phyloP scores from a whole-genome alignment of 305 asterid genomes.

The Fraxinus dipetala region DNA sequence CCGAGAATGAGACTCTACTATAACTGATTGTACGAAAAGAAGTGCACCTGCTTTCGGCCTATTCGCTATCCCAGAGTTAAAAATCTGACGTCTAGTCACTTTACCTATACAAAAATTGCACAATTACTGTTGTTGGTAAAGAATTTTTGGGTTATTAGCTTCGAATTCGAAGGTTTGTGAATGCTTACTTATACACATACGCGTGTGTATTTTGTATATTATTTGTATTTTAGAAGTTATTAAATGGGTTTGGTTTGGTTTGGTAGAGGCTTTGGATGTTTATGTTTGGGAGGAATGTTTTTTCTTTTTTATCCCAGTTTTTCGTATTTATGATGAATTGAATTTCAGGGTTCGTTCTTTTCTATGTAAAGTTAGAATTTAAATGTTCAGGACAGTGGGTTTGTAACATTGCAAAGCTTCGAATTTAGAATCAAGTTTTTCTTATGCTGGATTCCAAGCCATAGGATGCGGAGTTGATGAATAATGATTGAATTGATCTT shows the following conservation, averaged over 20 bases:
- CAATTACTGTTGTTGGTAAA: background rate
- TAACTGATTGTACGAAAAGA: background rate
- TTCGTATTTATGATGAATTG: background rate
- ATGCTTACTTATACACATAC: constrained; percentile 1
- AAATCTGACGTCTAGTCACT: background rate
- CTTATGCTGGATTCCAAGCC: constrained; percentile 6
- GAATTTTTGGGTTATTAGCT: constrained; percentile 26
- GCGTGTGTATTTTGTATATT: background rate
- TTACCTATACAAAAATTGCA: background rate
- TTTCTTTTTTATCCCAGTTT: background rate
- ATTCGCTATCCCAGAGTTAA: background rate
- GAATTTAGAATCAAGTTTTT: background rate
- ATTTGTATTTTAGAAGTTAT: background rate
- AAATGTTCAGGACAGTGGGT: background rate
- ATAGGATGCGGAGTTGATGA: background rate
- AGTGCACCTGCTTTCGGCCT: background rate
- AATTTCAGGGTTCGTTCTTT: background rate
- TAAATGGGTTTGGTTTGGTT: constrained; percentile 10
- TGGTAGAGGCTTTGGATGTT: background rate
- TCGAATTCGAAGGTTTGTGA: constrained; percentile 25
- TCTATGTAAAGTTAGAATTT: background rate
- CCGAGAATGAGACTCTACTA: background rate
- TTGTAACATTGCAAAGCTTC: background rate
- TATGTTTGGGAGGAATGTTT: constrained; percentile 1
- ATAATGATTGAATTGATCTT: background rate